Conservation (phyloP, 352 stramenopile genomes). For the Peronospora belbahrii region DNA sequence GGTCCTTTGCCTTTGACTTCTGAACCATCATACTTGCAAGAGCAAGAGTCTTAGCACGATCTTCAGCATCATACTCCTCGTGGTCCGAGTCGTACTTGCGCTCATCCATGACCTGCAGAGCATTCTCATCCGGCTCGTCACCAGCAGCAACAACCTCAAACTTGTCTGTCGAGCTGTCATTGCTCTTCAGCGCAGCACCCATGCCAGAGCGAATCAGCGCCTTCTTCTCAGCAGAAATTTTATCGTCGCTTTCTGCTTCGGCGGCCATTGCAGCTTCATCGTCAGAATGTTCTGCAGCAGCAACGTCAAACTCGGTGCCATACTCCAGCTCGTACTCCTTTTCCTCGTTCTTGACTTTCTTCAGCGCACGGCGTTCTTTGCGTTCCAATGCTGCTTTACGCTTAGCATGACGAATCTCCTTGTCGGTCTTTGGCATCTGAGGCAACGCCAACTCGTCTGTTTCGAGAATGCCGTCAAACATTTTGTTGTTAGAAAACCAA, state of each 20-base stretch:
- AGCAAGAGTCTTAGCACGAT: conserved; percentile 93
- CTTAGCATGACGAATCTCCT: conserved; percentile 96
- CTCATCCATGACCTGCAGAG: conserved; percentile 66
- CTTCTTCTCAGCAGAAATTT: conserved; percentile 61
- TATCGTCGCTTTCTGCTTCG: conserved; percentile 47
- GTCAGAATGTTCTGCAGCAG: conserved; percentile 33
- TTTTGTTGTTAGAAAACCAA: conserved; percentile 81
- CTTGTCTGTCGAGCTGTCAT: conserved; percentile 17
- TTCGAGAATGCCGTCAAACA: conserved; percentile 70
- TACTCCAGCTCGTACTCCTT: conserved; percentile 81
- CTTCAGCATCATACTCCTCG: conserved; percentile 96
- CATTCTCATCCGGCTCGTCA: conserved; percentile 41
- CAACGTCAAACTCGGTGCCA: conserved; percentile 59
- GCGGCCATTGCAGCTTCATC: conserved; percentile 34
- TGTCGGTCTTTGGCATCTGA: conserved; percentile 97
- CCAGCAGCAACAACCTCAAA: conserved; percentile 45
- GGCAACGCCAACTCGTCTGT: conserved; percentile 37
- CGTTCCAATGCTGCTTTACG: conserved; percentile 90
- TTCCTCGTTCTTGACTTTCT: conserved; percentile 80
- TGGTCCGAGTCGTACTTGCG: conserved; percentile 94
- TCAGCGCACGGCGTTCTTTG: conserved; percentile 75
- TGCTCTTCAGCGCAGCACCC: conserved; percentile 45
- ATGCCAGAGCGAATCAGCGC: conserved; percentile 81
- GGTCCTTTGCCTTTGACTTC: conserved; percentile 93
- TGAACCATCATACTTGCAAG: conserved; percentile 98